Evolutionary conservation across 345 rosid genomes (phyloP), one percentile per base, ranked within the genome.

Genomic region (Citrus medica): DNA sequence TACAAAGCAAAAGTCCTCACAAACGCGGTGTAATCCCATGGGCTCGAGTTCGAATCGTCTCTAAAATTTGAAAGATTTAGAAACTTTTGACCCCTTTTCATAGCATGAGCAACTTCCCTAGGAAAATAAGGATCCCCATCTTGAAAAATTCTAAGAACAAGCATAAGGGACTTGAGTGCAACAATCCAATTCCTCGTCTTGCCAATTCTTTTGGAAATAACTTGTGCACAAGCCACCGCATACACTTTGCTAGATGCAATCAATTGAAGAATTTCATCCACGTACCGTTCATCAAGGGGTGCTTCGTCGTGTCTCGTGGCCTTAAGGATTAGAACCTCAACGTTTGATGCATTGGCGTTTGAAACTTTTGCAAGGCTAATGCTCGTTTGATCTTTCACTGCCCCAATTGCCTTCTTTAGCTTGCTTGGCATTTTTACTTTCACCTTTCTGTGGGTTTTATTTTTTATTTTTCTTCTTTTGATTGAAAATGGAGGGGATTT

Each of bases 361-460:
- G 90, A 83, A 74, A 91, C 98, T 84, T 96, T 96, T 59, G 92
- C 97, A 24, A 96, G 82, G 85, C 95, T 87, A 2, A 94, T 94
- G 91, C 98, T 94, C 5, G 99, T 96, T 4, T 92, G 90, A 69
- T 94, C 99, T 73, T 96, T 96, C 51, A 96, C 95, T 53, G 92
- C 95, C 46, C 92, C 97, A 12, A 96, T 83, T 17, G 97, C 99
- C 69, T 90, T 96, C 83, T 88, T 87, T 0, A 96, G 79, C 87
- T 90, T 95, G 93, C 97, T 92, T 40, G 97, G 93, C 98, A 93
- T 93, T 9, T 35, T 71, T 53, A 21, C 1, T 10, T 6, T 61
- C 32, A 61, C 65, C 51, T 38, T 21, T 7, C 5, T 40, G 25
- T 66, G 2, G 38, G 24, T 37, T 60, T 3, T 46, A 12, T 46